Conservation (phyloP, 2,329 filamentous ascomycete genomes). For the Cladosporium oxysporum region DNA sequence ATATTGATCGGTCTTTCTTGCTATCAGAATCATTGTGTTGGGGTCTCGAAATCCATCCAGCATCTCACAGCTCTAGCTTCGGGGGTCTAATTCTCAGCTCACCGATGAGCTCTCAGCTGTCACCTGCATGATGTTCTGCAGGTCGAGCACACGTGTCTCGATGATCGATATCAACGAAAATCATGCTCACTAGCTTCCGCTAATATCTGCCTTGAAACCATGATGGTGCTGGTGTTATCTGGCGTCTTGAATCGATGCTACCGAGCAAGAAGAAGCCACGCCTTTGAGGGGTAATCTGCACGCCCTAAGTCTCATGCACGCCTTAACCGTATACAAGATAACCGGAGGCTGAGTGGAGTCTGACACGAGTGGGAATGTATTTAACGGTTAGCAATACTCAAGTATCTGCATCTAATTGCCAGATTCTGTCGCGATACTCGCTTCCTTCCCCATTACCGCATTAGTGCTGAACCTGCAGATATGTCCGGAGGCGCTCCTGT, state of each 20-base stretch:
- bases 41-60: background rate
- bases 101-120: background rate
- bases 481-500: conserved; percentile 24
- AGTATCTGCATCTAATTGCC: background rate
- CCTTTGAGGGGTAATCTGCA: background rate
- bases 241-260: background rate
- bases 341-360: background rate
- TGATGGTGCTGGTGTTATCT: background rate
- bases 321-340: conserved; percentile 5
- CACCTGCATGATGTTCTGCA: conserved; percentile 7
- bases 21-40: background rate
- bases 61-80: background rate
- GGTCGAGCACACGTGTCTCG: background rate
- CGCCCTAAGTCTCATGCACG: conserved; percentile 3
- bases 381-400: background rate
- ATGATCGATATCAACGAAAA: background rate
- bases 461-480: background rate
- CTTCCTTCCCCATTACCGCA: background rate
- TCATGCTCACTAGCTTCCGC: background rate
- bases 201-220: background rate
- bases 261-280: background rate
- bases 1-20: background rate
- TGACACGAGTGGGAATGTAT: background rate
- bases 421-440: background rate
- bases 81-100: background rate